Base-by-base conservation (phyloP, 2,329 filamentous ascomycete species). In the Aspergillus spinulosporus region DNA sequence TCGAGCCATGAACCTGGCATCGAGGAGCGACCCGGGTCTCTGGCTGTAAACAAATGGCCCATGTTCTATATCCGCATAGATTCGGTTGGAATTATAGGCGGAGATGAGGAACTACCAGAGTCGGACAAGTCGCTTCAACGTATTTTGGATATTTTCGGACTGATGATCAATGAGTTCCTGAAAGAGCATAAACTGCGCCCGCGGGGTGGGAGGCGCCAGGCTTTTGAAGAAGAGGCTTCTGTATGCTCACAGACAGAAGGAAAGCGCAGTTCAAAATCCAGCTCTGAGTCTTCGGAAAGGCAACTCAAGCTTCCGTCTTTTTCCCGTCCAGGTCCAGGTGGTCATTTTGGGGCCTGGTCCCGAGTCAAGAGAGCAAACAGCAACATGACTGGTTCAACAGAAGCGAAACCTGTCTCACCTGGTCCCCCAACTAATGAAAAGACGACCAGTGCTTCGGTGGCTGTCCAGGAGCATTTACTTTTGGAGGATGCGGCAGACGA, bases 61-160 rank as follows among this genome's bases (percentile, higher is more conserved):
- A 93, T 93, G 86, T 97, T 96, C 66, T 88, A 87, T 64, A 74
- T 97, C 14, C 84, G 84, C 31, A 82, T 96, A 36, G 74, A 79
- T 2, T 66, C 81, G 9, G 67, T 83, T 1, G 59, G 56, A 11
- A 26, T 31, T 7, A 52, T 68, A 3, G 54, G 57, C 7, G 75
- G 81, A 50, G 76, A 81, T 9, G 76, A 77, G 29, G 70, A 70
- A 51, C 31, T 62, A 36, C 63, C 68, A 3, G 69, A 68, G 32
- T 68, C 71, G 15, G 64, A 76, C 1, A 77, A 74, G 40, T 76
- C 76, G 9, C 60, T 90, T n/a, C 77, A 82, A 28, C 73, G 77
- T 1, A 80, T 90, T 1, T 64, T 83, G 0, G 83, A 88, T 43
- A 78, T 97, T 2, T 68, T 97, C 7, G 80, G 81, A 49, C 85